A percentile compares a stretch with the other conserved stretches of the same genome.
Conservation (phyloP, 2,329 filamentous ascomycete genomes). For the Botryotinia globosa region DNA sequence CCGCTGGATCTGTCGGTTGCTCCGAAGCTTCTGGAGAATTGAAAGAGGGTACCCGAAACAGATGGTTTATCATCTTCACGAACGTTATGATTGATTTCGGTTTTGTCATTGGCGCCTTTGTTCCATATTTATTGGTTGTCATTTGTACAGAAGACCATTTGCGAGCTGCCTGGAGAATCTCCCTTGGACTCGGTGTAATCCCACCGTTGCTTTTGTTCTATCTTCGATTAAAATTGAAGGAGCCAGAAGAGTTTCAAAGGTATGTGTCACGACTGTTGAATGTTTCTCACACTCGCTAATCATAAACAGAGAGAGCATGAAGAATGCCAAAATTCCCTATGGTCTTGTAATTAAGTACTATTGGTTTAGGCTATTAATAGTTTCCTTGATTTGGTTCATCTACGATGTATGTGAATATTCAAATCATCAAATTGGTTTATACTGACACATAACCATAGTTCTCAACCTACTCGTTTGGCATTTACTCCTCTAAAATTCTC, state of each 20-base stretch:
- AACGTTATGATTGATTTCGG: slow-evolving; percentile 85
- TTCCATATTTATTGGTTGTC: slow-evolving; percentile 64
- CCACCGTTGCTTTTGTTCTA: slow-evolving; percentile 71
- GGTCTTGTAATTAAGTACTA: slow-evolving; percentile 62
- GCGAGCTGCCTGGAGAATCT: slow-evolving; percentile 76
- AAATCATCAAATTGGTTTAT: neutral
- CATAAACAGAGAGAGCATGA: slow-evolving; percentile 37
- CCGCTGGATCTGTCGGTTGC: slow-evolving; percentile 77
- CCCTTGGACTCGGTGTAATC: slow-evolving; percentile 73
- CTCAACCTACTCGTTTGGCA: slow-evolving; percentile 77
- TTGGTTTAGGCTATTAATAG: slow-evolving; percentile 66
- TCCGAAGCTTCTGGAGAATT: slow-evolving; percentile 83
- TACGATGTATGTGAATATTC: slow-evolving; percentile 57
- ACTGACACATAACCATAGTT: slow-evolving; percentile 50
- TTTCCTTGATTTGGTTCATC: slow-evolving; percentile 79
- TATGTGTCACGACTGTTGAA: slow-evolving; percentile 12
- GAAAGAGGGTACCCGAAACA: slow-evolving; percentile 75
- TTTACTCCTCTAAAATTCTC: slow-evolving; percentile 78
- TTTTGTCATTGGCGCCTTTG: slow-evolving; percentile 70
- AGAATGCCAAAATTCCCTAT: slow-evolving; percentile 52
- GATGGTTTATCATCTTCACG: slow-evolving; percentile 89
- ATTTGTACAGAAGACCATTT: slow-evolving; percentile 57
- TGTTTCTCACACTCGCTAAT: slow-evolving; percentile 13
- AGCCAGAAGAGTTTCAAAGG: slow-evolving; percentile 71
- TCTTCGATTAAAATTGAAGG: slow-evolving; percentile 69